Evolutionary conservation across 768 basidiomycete species (phyloP).

Genomic region (Mycena capillaripes): DNA sequence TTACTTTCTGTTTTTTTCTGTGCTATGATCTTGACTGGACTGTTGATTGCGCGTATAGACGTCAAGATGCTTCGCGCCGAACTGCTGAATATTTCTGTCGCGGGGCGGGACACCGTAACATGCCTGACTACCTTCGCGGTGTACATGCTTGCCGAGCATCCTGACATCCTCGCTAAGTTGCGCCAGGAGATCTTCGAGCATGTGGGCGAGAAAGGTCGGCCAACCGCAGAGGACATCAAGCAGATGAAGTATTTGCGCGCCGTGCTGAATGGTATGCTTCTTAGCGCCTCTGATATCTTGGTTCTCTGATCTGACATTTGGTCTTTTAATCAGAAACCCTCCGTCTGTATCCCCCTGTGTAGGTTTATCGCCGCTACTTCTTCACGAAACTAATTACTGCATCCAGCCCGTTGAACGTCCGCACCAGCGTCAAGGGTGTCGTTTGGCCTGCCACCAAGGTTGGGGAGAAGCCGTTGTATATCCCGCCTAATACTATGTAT

Average conservation of each 20-base stretch:
- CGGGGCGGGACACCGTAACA: slow-evolving; percentile 68
- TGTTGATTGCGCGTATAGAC: slow-evolving; percentile 42
- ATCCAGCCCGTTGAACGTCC: not conserved
- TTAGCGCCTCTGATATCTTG: no score
- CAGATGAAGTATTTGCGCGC: slow-evolving; percentile 72
- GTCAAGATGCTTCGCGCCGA: slow-evolving; percentile 61
- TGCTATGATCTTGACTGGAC: not conserved
- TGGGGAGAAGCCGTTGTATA: not conserved
- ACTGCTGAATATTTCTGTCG: slow-evolving; percentile 68
- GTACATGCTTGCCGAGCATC: slow-evolving; percentile 27
- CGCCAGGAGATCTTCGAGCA: slow-evolving; percentile 63
- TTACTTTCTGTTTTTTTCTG: not conserved
- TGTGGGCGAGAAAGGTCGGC: slow-evolving; percentile 58
- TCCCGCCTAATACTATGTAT: not conserved
- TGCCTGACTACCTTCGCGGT: slow-evolving; percentile 15
- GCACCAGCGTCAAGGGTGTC: not conserved
- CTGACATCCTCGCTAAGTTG: slow-evolving; percentile 47
- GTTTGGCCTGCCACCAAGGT: not conserved
- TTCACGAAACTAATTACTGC: not conserved
- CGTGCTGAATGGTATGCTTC: slow-evolving; percentile 10
- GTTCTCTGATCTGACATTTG: no score
- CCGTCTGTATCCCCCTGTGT: slow-evolving; percentile 69
- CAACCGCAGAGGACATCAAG: slow-evolving; percentile 68
- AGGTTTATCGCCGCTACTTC: slow-evolving; percentile 26
- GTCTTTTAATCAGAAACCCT: no score